phyloP scores from a whole-genome alignment of 257 asterid species.

The Prunella vulgaris region DNA sequence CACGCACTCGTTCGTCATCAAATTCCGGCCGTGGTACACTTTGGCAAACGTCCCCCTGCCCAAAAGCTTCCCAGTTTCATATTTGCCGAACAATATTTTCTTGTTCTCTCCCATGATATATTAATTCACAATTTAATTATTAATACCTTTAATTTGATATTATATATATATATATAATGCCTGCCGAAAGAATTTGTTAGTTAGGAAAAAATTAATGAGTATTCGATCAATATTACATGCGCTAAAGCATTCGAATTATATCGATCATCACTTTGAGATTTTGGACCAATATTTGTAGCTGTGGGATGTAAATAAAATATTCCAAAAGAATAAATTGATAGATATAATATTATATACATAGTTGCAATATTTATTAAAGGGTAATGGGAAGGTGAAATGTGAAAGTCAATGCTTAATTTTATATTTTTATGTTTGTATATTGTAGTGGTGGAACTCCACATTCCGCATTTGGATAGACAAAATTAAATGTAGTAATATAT shows the following conservation, averaged over 20 bases:
- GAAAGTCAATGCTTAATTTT: neutral
- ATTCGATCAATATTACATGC: neutral
- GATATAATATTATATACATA: neutral
- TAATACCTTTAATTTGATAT: too few relatives aligned
- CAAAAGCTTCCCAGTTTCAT: slow-evolving; percentile 42
- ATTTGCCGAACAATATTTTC: slow-evolving; percentile 46
- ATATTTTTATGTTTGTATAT: neutral
- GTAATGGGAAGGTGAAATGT: neutral
- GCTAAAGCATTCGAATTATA: neutral
- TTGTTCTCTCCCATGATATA: slow-evolving; percentile 35
- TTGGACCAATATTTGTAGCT: slow-evolving; percentile 23
- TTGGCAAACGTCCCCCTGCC: slow-evolving; percentile 66
- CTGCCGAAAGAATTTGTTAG: neutral
- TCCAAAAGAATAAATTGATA: neutral
- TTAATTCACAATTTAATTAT: too few relatives aligned
- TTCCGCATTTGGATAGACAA: neutral
- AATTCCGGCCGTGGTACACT: slow-evolving; percentile 39
- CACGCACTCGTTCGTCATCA: slow-evolving; percentile 41
- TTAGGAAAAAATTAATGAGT: neutral
- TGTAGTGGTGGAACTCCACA: slow-evolving; percentile 6
- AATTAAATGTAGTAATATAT: too few relatives aligned
- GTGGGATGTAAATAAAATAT: slow-evolving; percentile 18
- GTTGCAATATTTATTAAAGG: neutral
- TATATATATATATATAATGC: too few relatives aligned
- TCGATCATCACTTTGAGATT: neutral